Base-by-base conservation (phyloP, 2,329 filamentous ascomycete species). In the Penicillium sp. region DNA sequence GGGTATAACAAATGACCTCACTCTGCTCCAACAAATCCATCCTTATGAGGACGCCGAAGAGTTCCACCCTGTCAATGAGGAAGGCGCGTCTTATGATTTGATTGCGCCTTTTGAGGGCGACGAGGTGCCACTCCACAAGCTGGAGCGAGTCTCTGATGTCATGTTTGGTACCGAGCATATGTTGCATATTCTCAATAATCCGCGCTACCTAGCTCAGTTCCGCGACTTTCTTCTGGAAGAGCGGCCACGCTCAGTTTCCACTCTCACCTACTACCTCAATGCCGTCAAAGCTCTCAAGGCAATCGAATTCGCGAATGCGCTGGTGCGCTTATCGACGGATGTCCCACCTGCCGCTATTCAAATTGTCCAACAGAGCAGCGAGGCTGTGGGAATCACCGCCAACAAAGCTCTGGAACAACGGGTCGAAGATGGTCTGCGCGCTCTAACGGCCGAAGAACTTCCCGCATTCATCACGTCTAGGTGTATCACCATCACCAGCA, bases 241-340 rank as follows among this genome's bases (percentile, higher is more conserved):
- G 43, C 79, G 86, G 43, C 84, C 86, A 5, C 74, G 81, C 20
- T 89, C 88, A 0, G 77, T 89, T 2, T 82, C 87, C 0, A 74
- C 89, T 7, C 73, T 92, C 14, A 82, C 86, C 25, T 89, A 90
- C 74, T 90, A 90, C 60, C 78, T 91, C 2, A 86, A 90, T 62
- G 82, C 87, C 0, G 71, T 85, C 54, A 92, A 92, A 67, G 88
- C 88, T 1, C 71, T 90, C 12, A 83, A 85, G 61, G 87, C 89
- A 1, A 85, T 92, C 54, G 79, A 81, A 31, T 91, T 91, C 63
- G 82, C 87, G 20, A 90, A 92, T 68, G 83, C 86, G 0, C 80
- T 91, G 33, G 81, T 85, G 1, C 81, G 83, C 57, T 80, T 85
- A 2, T 75, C 89, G 8, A 78, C 59, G 2, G 62, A 67, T 31